These are phyloP conservation scores for Hanseniaspora vineae DNA, from an alignment of 805 yeast genomes.

Conservation along the genomic window DNA sequence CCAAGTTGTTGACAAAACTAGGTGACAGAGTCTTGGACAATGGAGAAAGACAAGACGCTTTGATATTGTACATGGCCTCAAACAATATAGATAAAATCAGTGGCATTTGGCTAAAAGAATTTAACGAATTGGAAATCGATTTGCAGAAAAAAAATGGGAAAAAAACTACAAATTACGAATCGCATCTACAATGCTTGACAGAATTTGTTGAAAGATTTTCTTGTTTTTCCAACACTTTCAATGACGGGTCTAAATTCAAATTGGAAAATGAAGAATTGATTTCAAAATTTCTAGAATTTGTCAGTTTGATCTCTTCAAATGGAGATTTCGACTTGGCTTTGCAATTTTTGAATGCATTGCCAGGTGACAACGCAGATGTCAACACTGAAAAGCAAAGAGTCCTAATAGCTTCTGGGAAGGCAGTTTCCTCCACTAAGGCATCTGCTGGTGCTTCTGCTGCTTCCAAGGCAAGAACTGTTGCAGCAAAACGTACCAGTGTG, in stretches of 20 bases:
- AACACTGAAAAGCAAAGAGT: constrained; percentile 71
- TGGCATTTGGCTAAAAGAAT: constrained; percentile 72
- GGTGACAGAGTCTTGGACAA: constrained; percentile 64
- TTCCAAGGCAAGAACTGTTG: constrained; percentile 1
- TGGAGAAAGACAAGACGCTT: constrained; percentile 56
- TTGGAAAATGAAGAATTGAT: constrained; percentile 24
- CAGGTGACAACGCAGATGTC: constrained; percentile 60
- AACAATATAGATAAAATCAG: constrained; percentile 69
- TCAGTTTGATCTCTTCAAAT: constrained; percentile 62
- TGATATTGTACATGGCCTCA: constrained; percentile 69
- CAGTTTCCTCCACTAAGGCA: constrained; percentile 1
- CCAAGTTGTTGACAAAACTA: constrained; percentile 42
- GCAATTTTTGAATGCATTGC: constrained; percentile 54
- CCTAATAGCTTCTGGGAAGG: constrained; percentile 42
- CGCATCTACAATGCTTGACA: constrained; percentile 70
- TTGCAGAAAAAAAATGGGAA: constrained; percentile 24
- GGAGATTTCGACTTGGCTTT: constrained; percentile 79
- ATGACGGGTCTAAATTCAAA: constrained; percentile 10
- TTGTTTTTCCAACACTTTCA: constrained; percentile 30
- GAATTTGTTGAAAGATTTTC: constrained; percentile 76
- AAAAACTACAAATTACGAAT: constrained; percentile 55
- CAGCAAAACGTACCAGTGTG: neutral
- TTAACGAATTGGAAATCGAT: constrained; percentile 34
- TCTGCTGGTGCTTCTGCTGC: constrained; percentile 3
- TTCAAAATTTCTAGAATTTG: constrained; percentile 63